Conservation (phyloP, 495 filamentous ascomycete species). For the Aspergillus egyptiacus region DNA sequence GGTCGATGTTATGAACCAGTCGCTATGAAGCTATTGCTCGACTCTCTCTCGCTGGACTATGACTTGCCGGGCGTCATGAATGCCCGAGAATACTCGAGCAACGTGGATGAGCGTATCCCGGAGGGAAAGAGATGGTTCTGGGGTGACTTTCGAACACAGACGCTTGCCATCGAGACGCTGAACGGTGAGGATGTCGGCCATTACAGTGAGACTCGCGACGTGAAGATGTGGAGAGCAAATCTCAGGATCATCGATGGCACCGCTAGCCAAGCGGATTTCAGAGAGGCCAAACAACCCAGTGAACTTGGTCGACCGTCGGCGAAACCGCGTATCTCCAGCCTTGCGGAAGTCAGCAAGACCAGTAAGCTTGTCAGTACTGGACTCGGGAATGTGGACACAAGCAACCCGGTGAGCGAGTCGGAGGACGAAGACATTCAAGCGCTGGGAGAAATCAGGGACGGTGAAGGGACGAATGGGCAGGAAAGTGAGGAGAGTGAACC, state of each 20-base stretch:
- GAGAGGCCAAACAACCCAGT: constrained; percentile 20
- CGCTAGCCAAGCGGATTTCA: constrained; percentile 20
- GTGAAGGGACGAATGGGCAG: constrained; percentile 2
- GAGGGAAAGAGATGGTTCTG: constrained; percentile 47
- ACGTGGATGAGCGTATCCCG: constrained; percentile 42
- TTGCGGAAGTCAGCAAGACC: constrained; percentile 29
- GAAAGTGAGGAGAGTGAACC: not conserved
- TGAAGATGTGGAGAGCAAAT: constrained; percentile 40
- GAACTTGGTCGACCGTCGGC: constrained; percentile 23
- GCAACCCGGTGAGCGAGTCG: constrained; percentile 20
- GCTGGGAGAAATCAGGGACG: constrained; percentile 8
- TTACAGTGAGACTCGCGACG: constrained; percentile 38
- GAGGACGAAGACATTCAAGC: constrained; percentile 10
- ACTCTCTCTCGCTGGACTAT: constrained; percentile 22
- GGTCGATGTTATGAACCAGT: constrained; percentile 50
- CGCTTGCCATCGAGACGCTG: constrained; percentile 47
- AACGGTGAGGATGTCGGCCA: constrained; percentile 45
- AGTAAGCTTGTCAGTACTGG: constrained; percentile 34
- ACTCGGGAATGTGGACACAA: constrained; percentile 21
- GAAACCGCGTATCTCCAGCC: constrained; percentile 18
- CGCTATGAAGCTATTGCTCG: constrained; percentile 42
- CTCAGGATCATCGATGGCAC: constrained; percentile 38
- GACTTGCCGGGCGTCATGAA: constrained; percentile 34
- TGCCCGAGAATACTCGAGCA: constrained; percentile 38
- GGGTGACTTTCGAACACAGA: constrained; percentile 49